A percentile compares a stretch with the other conserved stretches of the same genome.
These are phyloP conservation scores for Podospora tetraspora DNA, from an alignment of 495 filamentous ascomycete species.

Conservation along the genomic window DNA sequence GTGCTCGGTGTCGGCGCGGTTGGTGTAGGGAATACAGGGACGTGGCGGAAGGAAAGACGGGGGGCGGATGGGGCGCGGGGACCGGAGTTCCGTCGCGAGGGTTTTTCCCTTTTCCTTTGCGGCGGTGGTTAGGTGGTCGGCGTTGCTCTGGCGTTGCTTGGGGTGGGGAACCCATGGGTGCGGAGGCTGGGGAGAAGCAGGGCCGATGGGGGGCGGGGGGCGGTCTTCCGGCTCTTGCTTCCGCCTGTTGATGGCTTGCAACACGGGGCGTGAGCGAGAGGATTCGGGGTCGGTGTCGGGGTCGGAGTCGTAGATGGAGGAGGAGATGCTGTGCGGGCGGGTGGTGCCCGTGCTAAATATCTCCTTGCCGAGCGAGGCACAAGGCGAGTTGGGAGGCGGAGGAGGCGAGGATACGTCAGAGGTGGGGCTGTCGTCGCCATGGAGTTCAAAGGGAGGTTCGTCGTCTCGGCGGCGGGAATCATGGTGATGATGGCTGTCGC, in stretches of 20 bases:
- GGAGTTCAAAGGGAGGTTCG: background rate
- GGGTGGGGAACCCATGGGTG: background rate
- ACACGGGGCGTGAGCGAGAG: too few species aligned
- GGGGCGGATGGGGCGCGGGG: too few species aligned
- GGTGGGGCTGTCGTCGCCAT: background rate
- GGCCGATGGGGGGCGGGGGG: background rate
- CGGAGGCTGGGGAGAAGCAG: too few species aligned
- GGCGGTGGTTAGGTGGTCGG: background rate
- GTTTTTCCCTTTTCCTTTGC: too few species aligned
- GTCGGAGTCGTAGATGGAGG: background rate
- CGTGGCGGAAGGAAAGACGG: too few species aligned
- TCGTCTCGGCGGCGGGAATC: background rate
- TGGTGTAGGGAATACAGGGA: too few species aligned
- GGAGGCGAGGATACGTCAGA: background rate
- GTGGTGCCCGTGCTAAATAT: too few species aligned
- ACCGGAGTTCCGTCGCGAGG: too few species aligned
- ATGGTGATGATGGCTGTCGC: background rate
- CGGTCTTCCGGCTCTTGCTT: background rate
- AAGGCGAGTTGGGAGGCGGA: background rate
- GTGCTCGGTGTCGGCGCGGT: too few species aligned
- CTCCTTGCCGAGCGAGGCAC: too few species aligned
- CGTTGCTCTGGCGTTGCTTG: too few species aligned
- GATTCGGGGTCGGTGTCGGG: background rate
- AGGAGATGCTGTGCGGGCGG: background rate
- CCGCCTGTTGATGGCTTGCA: background rate